phyloP scores from a whole-genome alignment of 306 rosid genomes.

The Lathyrus oleraceus region DNA sequence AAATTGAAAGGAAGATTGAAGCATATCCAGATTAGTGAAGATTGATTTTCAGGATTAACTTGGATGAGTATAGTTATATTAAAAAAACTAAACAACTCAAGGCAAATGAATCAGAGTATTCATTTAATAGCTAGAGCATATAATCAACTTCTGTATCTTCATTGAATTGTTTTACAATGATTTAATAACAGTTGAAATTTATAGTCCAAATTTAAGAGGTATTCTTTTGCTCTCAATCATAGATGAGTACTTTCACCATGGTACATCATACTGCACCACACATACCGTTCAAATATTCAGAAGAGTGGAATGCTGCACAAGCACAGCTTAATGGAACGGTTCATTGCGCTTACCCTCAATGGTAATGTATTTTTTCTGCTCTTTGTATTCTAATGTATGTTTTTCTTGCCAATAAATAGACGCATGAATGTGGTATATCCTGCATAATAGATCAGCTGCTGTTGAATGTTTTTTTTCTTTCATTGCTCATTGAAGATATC shows the following conservation, averaged over 20 bases:
- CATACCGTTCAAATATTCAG: conserved; percentile 85
- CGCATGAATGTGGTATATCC: conserved; percentile 15
- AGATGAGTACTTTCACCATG: conserved; percentile 99
- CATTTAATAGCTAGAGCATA: too few relatives aligned
- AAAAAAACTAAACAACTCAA: too few relatives aligned
- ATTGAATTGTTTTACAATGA: background rate
- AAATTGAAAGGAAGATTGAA: background rate
- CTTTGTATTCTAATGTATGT: conserved; percentile 22
- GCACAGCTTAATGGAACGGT: conserved; percentile 97
- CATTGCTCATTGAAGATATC: conserved; percentile 4
- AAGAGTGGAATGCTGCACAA: conserved; percentile 90
- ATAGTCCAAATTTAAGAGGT: background rate
- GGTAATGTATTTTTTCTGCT: conserved; percentile 54
- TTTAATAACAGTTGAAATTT: background rate
- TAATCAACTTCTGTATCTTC: too few relatives aligned
- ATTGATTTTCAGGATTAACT: background rate
- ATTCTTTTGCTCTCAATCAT: conserved; percentile 26
- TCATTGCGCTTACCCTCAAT: conserved; percentile 89
- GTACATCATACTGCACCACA: conserved; percentile 98
- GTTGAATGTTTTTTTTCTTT: conserved; percentile 21
- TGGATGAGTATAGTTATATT: background rate
- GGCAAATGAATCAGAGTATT: too few relatives aligned
- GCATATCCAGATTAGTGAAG: background rate
- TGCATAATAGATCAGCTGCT: conserved; percentile 22
- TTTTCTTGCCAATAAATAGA: conserved; percentile 28